Base-by-base conservation (phyloP, 2,329 filamentous ascomycete genomes). In the Alternaria gansuensis region DNA sequence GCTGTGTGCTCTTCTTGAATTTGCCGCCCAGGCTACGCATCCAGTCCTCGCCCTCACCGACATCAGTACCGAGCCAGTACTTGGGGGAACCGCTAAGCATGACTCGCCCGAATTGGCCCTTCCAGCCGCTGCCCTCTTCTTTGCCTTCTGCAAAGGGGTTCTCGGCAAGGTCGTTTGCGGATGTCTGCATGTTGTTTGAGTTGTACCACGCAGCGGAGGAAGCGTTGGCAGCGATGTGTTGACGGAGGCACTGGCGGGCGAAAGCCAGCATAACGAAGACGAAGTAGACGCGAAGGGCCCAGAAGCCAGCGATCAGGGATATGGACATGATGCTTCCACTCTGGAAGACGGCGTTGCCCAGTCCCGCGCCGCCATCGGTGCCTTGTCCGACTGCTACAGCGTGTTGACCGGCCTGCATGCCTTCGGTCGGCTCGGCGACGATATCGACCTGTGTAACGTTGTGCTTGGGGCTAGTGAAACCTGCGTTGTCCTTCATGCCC, bases 261-360 rank as follows among this genome's bases (percentile, higher is more conserved):
- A 91, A 95, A 6, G 91, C 88, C 79, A 96, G 88, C 75, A 96
- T 87, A 53, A 97, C 85, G 36, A 97, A 81, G 66, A 90, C 87
- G 69, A 96, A 93, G 80, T 97, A 97, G 29, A 93, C 77, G 29
- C 93, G 85, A 39, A 96, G 82, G 11, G 89, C 81, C 79, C 90
- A 96, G 63, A 97, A 85, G 2, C 84, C 78, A 31, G 85, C 84
- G 60, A 97, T 91, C 53, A 96, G 83, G 10, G 89, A 82, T 76
- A 97, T 90, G 78, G 90, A 94, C 62, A 91, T 89, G 69, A 90
- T 83, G 74, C 84, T 87, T 71, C 89, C 88, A 41, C 84, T 84
- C 62, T 89, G 84, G 62, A 87, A 82, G n/a, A 90, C 79, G 69
- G 87, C 83, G 78, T 89, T 83, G 81, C 89, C 81, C 75, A 91